Conservation (phyloP, 2,329 filamentous ascomycete species). For the Trichophyton mentagrophytes region DNA sequence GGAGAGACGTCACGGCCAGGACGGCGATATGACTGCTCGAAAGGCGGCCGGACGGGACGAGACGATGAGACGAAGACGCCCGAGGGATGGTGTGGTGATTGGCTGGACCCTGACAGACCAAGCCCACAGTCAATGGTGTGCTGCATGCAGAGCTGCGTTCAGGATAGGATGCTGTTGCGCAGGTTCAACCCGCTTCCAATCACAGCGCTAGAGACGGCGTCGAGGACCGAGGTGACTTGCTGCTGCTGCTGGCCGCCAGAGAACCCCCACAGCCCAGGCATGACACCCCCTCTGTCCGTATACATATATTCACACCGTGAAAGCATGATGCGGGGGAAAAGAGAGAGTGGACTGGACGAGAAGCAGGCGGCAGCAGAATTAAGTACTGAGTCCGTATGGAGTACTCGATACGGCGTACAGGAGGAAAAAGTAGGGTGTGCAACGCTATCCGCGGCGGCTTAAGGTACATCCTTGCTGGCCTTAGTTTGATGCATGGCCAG, state of each 20-base stretch:
- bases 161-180: conserved; percentile 2
- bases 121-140: neutral
- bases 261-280: neutral
- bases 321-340: too few relatives aligned
- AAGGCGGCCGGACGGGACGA: neutral
- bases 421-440: neutral
- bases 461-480: conserved; percentile 3
- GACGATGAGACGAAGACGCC: neutral
- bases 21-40: neutral
- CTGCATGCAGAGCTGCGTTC: neutral
- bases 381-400: neutral
- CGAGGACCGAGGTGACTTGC: neutral
- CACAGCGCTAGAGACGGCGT: neutral
- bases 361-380: neutral
- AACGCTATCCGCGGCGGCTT: neutral
- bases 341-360: neutral
- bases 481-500: conserved; percentile 2
- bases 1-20: neutral
- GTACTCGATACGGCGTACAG: neutral
- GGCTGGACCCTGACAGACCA: conserved; percentile 4
- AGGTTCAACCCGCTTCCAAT: neutral
- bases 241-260: neutral
- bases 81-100: neutral
- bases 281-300: too few relatives aligned
- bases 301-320: too few relatives aligned